A percentile compares a stretch with the other conserved stretches of the same genome.
These are phyloP conservation scores for Nitzschia sp. DNA, from an alignment of 108 stramenopile genomes.

Conservation along the genomic window DNA sequence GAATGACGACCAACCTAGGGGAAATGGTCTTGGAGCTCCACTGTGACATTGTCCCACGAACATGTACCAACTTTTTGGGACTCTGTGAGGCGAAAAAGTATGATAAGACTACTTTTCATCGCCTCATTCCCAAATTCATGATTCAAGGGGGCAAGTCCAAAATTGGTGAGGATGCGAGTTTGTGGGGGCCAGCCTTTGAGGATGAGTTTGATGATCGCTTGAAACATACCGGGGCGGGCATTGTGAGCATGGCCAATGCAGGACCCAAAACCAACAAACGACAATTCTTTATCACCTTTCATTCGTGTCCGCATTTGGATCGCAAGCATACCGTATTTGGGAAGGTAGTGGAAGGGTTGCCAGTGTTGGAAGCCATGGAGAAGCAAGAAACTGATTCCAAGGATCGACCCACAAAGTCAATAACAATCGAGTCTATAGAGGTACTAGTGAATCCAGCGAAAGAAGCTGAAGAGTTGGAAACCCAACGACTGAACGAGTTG, in stretches of 20 bases:
- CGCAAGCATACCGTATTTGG: constrained; percentile 97
- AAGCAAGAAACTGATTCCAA: constrained; percentile 68
- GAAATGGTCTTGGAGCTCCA: constrained; percentile 90
- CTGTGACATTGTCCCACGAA: constrained; percentile 88
- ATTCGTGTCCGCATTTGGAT: constrained; percentile 86
- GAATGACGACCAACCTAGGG: constrained; percentile 80
- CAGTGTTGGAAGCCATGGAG: constrained; percentile 47
- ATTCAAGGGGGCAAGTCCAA: constrained; percentile 91
- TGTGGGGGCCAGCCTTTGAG: constrained; percentile 75
- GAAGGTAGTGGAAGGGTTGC: constrained; percentile 78
- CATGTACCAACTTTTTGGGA: constrained; percentile 90
- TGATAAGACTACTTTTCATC: constrained; percentile 88
- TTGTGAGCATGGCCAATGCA: constrained; percentile 94
- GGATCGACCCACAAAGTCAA: constrained; percentile 61
- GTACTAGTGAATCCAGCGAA: constrained; percentile 69
- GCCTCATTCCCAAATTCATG: constrained; percentile 89
- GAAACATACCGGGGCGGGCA: constrained; percentile 67
- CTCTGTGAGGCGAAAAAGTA: constrained; percentile 83
- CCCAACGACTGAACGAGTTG: constrained; percentile 47
- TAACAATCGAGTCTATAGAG: constrained; percentile 55
- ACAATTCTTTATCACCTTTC: constrained; percentile 97
- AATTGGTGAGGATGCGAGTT: constrained; percentile 58
- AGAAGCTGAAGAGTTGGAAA: constrained; percentile 67
- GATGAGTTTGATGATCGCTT: constrained; percentile 95
- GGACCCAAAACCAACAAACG: constrained; percentile 86